Evolutionary conservation across 306 rosid genomes (phyloP).

Genomic region (Malus fusca): DNA sequence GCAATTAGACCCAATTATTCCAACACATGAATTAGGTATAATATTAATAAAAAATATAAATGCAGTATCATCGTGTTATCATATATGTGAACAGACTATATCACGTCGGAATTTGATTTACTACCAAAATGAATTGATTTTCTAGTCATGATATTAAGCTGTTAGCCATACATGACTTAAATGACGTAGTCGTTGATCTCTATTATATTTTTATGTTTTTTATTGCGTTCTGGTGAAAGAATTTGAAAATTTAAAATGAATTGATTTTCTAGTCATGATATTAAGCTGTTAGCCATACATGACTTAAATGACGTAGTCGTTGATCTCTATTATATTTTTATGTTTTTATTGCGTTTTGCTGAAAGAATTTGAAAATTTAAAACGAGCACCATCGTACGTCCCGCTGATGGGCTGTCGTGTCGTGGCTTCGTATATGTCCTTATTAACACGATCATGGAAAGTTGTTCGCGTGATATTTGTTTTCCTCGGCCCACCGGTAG

Average conservation of each 20-base stretch:
- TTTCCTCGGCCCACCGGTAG: not conserved
- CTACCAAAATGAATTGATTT: no score
- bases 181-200: not conserved
- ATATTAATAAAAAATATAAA: no score
- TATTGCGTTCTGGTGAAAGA: not conserved
- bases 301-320: no score
- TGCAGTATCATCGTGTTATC: no score
- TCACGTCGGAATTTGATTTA: no score
- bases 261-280: no score
- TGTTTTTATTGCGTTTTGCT: not conserved
- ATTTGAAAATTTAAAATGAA: not conserved
- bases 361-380: not conserved
- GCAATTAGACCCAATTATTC: no score
- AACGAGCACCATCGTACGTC: not conserved
- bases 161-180: not conserved
- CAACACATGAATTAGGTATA: no score
- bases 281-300: not conserved
- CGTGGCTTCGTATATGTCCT: not conserved
- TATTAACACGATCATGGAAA: not conserved
- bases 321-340: not conserved
- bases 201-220: not conserved
- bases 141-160: no score
- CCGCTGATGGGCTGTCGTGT: not conserved
- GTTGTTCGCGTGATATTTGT: not conserved
- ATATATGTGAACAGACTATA: no score